Evolutionary conservation across 768 basidiomycete genomes (phyloP), one percentile per base, ranked within the genome.

Genomic region (Cystobasidiopsis lactophilus): DNA sequence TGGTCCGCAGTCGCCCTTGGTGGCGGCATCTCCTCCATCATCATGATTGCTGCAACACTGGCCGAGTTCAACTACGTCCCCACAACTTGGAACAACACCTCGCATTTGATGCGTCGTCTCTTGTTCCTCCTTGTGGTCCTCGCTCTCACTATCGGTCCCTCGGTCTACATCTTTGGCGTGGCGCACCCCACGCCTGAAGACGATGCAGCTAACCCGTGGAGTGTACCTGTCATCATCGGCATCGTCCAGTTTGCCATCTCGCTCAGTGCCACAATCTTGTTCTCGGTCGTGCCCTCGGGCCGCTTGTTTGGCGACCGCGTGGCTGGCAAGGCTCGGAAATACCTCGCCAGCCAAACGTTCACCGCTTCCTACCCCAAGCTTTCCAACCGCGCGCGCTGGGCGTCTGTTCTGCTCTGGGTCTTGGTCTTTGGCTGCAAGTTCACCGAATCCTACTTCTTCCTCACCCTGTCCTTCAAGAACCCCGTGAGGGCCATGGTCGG

Each of bases 291-390:
- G 69, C 93, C 93, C 0, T 93, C 88, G 1, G 93, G 88, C 0
- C 78, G 91, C 19, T 95, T 96, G 86, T 98, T 98, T 63, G 93
- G 93, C 30, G 93, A 98, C 66, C 77, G 91, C 51, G 93, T 98
- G 0, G 85, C 82, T 0, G 82, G 91, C 48, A 95, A 91, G 69
- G 80, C 79, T 14, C 73, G 93, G 58, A 98, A 98, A 65, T 96
- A 98, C 66, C 81, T 98, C 41, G 93, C 93, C 7, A 88, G 80
- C 58, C 93, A 98, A 66, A 96, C 93, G 0, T 96, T 98, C 69
- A 96, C 93, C 0, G 93, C 91, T 0, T 83, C 82, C 53, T 98
- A 98, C 66, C 89, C 86, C 0, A 58, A 70, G 3, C 70, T 96
- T 30, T 69, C 71, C 39, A 65, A 69, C 43, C 68, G 69, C 44